Base-by-base conservation (phyloP, 164 flowering plant species). In the Vitis cinerea region DNA sequence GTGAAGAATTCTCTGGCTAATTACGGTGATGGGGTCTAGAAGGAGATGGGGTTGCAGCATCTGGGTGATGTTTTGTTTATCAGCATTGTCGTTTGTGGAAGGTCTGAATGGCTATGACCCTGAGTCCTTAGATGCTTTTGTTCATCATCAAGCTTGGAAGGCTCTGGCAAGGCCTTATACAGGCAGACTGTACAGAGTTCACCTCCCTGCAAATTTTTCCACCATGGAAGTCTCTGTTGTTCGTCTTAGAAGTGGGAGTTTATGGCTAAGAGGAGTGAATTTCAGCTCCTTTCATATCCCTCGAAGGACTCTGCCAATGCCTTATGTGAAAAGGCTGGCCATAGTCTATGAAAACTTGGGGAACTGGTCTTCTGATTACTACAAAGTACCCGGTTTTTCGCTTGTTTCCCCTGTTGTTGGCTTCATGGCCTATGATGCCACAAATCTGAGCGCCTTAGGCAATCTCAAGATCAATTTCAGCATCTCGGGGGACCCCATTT, bases 331-430 rank as follows among this genome's bases (percentile, higher is more conserved):
- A 62, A 83, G 85, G 58, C 11, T 86, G 3, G 79, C 71, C 31
- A 16, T 86, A 17, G 71, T 86, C 4, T 81, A 64, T 54, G 77
- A 81, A 23, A 76, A 84, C 59, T 64, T 84, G 29, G 85, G 83
- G 10, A 81, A 80, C 50, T 80, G 63, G 83, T 86, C 90, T 10
- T 51, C 79, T 9, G 4, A 3, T 19, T 86, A 77, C 66, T 84
- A 71, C 52, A 47, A 69, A 8, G 77, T 86, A 7, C 78, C 86
- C 1, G 75, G 78, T 8, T 62, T 81, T 61, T 50, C 73, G 0
- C 55, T 84, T 47, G 80, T 78, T 6, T 57, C 85, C 30, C 90
- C 88, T 17, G 86, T 86, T 10, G 50, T 83, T 10, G 90, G 88
- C 1, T 77, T 84, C 67, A 50, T 10, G 15, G 78, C 71, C 3